Percentiles rank a stretch among this genome's conserved stretches.
Conservation (phyloP, 1,284 basidiomycete genomes). For the Fomitopsis pinicola region DNA sequence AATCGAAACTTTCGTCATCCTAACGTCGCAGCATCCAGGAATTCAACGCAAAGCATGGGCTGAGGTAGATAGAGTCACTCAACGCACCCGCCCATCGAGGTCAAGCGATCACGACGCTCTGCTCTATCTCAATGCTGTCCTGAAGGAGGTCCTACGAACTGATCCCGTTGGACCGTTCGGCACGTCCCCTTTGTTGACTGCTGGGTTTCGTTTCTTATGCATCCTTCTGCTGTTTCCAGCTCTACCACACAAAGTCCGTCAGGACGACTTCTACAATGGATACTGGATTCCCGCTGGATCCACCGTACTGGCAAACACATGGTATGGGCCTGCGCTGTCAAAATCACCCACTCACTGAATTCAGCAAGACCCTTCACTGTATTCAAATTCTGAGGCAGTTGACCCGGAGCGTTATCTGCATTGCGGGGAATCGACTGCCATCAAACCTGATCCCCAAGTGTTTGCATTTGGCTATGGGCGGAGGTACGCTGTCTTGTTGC, state of each 20-base stretch:
- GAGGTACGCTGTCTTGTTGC: neutral
- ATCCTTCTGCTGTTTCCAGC: neutral
- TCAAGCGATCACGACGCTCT: conserved; percentile 29
- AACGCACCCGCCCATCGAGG: conserved; percentile 39
- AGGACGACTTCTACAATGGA: conserved; percentile 1
- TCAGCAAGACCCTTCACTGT: neutral
- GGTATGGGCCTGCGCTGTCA: neutral
- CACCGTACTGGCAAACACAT: neutral
- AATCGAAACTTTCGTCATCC: conserved; percentile 19
- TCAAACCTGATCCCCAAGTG: neutral
- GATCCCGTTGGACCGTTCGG: neutral
- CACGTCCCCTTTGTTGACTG: neutral
- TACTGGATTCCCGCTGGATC: neutral
- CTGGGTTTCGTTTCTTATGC: neutral
- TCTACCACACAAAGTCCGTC: neutral
- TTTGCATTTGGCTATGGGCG: neutral
- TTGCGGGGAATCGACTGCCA: neutral
- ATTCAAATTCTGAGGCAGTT: neutral
- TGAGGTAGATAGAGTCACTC: conserved; percentile 28
- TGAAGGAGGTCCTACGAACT: conserved; percentile 27
- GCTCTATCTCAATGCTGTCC: conserved; percentile 27
- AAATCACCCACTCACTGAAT: neutral
- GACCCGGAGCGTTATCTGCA: neutral
- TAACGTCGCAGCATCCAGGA: conserved; percentile 25
- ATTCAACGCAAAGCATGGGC: conserved; percentile 23